Evolutionary conservation across 306 rosid genomes (phyloP).

Genomic region (Benincasa hispida): DNA sequence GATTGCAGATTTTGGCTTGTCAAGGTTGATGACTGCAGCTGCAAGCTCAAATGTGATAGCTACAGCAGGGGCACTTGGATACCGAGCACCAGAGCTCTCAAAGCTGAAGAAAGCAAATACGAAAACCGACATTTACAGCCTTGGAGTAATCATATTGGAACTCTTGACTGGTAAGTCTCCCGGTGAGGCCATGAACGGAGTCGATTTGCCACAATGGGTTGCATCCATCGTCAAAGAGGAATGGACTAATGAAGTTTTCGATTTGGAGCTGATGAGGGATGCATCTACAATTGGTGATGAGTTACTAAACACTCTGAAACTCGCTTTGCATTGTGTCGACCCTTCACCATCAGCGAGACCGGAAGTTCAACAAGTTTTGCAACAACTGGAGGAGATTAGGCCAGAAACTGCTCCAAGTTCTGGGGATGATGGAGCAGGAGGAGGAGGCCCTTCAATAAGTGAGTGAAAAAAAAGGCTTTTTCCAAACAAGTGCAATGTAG

Average conservation of each 20-base stretch:
- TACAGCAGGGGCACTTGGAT: constrained; percentile 77
- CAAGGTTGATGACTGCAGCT: constrained; percentile 67
- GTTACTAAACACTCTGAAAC: constrained; percentile 65
- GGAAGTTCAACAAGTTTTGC: constrained; percentile 62
- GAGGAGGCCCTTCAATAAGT: background rate
- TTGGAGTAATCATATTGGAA: constrained; percentile 75
- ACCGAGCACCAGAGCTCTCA: constrained; percentile 78
- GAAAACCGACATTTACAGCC: constrained; percentile 56
- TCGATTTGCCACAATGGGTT: constrained; percentile 90
- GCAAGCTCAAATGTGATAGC: constrained; percentile 72
- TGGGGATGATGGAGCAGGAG: constrained; percentile 21
- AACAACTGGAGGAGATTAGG: constrained; percentile 60
- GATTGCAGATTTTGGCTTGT: constrained; percentile 73
- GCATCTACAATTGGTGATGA: constrained; percentile 51
- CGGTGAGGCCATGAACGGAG: constrained; percentile 58
- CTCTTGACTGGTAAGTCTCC: constrained; percentile 82
- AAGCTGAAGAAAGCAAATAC: constrained; percentile 49
- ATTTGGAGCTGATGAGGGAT: constrained; percentile 76
- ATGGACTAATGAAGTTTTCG: constrained; percentile 86
- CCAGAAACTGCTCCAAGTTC: constrained; percentile 39
- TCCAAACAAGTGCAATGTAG: background rate
- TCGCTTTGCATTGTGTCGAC: constrained; percentile 81
- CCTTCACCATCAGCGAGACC: constrained; percentile 77
- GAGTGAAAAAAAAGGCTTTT: background rate
- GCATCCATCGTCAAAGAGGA: constrained; percentile 84